Conservation (phyloP, 1,284 basidiomycete genomes). For the Ustilago vetiveriae region DNA sequence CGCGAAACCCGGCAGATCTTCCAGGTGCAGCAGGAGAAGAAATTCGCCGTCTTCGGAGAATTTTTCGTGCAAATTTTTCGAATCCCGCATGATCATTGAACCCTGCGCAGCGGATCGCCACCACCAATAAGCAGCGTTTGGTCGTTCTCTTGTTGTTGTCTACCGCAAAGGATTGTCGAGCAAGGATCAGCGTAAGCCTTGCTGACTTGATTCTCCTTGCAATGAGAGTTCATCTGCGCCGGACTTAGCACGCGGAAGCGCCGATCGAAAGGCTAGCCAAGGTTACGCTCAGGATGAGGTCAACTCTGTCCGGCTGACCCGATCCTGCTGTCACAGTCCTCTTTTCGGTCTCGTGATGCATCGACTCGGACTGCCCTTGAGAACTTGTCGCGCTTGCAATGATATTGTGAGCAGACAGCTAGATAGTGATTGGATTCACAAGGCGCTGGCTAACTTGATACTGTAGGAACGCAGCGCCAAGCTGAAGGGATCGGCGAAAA, state of each 20-base stretch:
- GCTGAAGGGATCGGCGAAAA: conserved; percentile 9
- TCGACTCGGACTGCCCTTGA: too few species aligned
- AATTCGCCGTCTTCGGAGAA: conserved; percentile 24
- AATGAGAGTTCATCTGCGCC: background rate
- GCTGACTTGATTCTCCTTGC: too few species aligned
- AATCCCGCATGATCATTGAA: conserved; percentile 5
- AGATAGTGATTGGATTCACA: background rate
- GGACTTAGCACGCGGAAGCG: conserved; percentile 10
- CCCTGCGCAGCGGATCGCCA: background rate
- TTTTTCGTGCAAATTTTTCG: conserved; percentile 5
- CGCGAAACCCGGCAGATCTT: conserved; percentile 13
- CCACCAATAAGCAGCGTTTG: too few species aligned
- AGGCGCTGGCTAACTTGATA: too few species aligned
- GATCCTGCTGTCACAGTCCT: too few species aligned
- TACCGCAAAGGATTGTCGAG: too few species aligned
- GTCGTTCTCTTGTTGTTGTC: too few species aligned
- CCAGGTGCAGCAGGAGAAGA: conserved; percentile 5
- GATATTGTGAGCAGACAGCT: background rate
- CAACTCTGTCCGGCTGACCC: too few species aligned
- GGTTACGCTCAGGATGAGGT: too few species aligned
- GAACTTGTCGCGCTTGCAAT: background rate
- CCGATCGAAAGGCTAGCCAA: conserved; percentile 1
- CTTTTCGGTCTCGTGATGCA: too few species aligned
- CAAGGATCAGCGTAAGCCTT: too few species aligned
- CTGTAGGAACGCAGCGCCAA: background rate